Base-by-base conservation (phyloP, 225 moss, liverwort and hornwort species). In the Polytrichum formosum region DNA sequence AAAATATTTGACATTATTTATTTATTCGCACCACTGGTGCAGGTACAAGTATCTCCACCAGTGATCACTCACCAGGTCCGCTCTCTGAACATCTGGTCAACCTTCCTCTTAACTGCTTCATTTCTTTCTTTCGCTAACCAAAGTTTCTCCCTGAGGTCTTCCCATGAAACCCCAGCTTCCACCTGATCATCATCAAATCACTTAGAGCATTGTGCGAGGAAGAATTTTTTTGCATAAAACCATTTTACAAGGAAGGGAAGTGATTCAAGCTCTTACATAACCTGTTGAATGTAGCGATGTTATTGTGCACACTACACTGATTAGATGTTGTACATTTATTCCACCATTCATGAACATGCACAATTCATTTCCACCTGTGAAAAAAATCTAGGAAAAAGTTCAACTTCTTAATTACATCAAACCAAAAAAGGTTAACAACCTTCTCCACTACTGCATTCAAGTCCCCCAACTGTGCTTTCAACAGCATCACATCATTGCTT, bases 361-460 rank as follows among this genome's bases (percentile, higher is more conserved):
- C 37, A 37, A 37, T 46, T 46, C 46, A 13, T 13, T 46, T 16
- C 46, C 46, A 13, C 46, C 4, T 0, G 35, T 35, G 13, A 46
- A 46, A 10, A 35, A 13, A 46, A 31, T 31, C 31, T 7, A 7
- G 46, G 46, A 13, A 10, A 46, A 46, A 46, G 46, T 46, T 46
- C 46, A 37, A 37, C 13, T 13, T 46, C 13, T 13, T 46, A 46
- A 46, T 2, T 10, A 37, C 37, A 37, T 10, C 46, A 46, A 46
- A 46, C 13, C 3, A 46, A 16, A 16, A 46, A 10, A 0, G 16
- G 46, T 13, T 46, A 65, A 22, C 71, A 54, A 94, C 91, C 81
- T 81, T 88, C 71, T 95, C 91, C 68, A 77, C 81, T 31, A 84
- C 83, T 64, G 67, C 54, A 61, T 93, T 91, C 69, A 90, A 84